Base-by-base conservation (phyloP, 306 rosid genomes). In the Vachellia collinsii region DNA sequence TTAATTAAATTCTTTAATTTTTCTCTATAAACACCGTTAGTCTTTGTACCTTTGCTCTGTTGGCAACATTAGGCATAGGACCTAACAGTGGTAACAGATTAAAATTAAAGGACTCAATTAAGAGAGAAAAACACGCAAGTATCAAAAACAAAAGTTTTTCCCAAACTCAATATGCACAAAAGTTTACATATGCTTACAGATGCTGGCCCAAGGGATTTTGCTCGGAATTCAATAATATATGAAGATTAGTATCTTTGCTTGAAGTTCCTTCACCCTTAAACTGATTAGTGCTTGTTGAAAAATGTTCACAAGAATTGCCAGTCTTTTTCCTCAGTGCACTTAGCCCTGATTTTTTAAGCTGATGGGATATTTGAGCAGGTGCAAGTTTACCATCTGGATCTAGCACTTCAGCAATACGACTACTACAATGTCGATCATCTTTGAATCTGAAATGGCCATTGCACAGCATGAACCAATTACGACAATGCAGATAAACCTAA, bases 341-440 rank as follows among this genome's bases (percentile, higher is more conserved):
- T 44, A 91, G 88, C 69, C 97, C 97, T 80, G 92, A 71, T 82
- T 87, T 87, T 86, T 87, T 91, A 70, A 94, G 91, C 82, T 83
- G 88, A 76, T 86, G 90, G 68, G 93, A 91, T 66, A 92, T 72
- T 88, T 92, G 94, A 76, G 91, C 89, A 17, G 90, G 77, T 17
- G 91, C 91, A 85, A 92, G 85, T 81, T 84, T 85, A 71, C 91
- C 91, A 80, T 90, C 92, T 67, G 90, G 90, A 82, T 90, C 91
- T 75, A 94, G 88, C 50, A 38, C 87, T 89, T 91, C 87, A 17
- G 94, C 97, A 77, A 92, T 94, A 54, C 79, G 87, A 25, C 50
- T 79, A 85, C 89, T 86, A 82, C 97, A 94, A 79, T 90, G 83
- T 64, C 69, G 85, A 56, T 89, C 89, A 70, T 91, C 90, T 85